Evolutionary conservation across 2,329 filamentous ascomycete genomes (phyloP), one percentile per base, ranked within the genome.

Genomic region (Penicillium sclerotigenum): DNA sequence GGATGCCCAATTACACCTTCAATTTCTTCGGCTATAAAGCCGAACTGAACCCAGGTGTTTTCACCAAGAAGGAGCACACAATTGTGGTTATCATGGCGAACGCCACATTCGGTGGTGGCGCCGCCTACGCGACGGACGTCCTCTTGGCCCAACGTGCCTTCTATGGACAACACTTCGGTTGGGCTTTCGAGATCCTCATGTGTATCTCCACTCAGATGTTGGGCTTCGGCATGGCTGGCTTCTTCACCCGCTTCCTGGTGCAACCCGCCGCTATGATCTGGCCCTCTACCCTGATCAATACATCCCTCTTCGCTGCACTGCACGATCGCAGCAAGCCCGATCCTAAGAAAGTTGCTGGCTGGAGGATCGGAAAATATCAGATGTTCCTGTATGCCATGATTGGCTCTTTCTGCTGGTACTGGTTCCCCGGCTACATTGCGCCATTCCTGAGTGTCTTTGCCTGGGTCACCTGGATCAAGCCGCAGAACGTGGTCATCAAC

Each of bases 111-210:
- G 47, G 84, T 81, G 71, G 73, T 58, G 77, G 77, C 50, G 73
- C 71, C 6, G 86, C 87, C 4, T 91, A 91, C 64, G 87, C 87
- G 0, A 90, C 87, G 1, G 88, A 91, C 62, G 86, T 90, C 29
- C 82, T 91, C 42, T 77, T 90, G 2, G 87, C 87, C 0, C 87
- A 90, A 72, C 75, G 84, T 18, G 80, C 87, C 16, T 90, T 90
- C 64, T 91, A 91, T 68, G 84, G 87, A 68, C 82, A 89, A 64
- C 77, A 86, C 56, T 88, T 88, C 65, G 86, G 87, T 20, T 78
- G 88, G 59, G 60, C 77, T 1, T 90, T 87, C 66, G 85, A 89
- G 69, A 72, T 90, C 29, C 75, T 90, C 16, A 77, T 89, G 57
- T 84, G 83, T 22, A 78, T 90, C 16, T 87, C 84, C 8, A 88